Evolutionary conservation across 371 early-diverging fungal species (phyloP).

Genomic region (Mucor saturninus): DNA sequence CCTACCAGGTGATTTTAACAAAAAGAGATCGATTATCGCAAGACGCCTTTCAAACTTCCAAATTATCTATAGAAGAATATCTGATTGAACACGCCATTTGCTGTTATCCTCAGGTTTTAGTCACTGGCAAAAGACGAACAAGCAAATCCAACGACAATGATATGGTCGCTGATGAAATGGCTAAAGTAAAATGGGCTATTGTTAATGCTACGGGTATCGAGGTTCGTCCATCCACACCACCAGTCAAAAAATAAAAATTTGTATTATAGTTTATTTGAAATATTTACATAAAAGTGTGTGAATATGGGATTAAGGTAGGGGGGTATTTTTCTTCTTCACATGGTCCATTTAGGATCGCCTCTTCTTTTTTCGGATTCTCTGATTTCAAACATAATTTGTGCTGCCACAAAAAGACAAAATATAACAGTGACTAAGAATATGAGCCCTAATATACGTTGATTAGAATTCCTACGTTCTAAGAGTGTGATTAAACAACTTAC

Average conservation of each 20-base stretch:
- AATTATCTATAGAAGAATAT: constrained; percentile 49
- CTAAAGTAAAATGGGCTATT: constrained; percentile 36
- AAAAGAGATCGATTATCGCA: constrained; percentile 65
- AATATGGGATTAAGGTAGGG: neutral
- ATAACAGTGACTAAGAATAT: constrained; percentile 57
- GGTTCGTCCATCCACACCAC: constrained; percentile 6
- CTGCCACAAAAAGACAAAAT: constrained; percentile 67
- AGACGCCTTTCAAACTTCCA: constrained; percentile 44
- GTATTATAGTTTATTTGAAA: neutral
- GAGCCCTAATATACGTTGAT: constrained; percentile 23
- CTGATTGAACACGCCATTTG: constrained; percentile 56
- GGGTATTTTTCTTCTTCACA: constrained; percentile 28
- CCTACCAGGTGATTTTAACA: constrained; percentile 70
- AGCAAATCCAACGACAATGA: constrained; percentile 28
- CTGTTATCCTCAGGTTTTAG: constrained; percentile 57
- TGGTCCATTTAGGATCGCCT: constrained; percentile 52
- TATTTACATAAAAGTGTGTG: too few species aligned
- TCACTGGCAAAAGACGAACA: constrained; percentile 40
- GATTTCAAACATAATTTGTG: constrained; percentile 88
- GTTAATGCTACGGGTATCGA: constrained; percentile 32
- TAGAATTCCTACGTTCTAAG: neutral
- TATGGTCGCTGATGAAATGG: constrained; percentile 30
- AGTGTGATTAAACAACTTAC: neutral
- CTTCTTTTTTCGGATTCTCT: constrained; percentile 71
- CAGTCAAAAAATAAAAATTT: neutral